Percentiles rank a stretch among this genome's conserved stretches.
These are phyloP conservation scores for Eimeria acervulina DNA, from an alignment of 169 alveolate genomes.

Conservation along the genomic window DNA sequence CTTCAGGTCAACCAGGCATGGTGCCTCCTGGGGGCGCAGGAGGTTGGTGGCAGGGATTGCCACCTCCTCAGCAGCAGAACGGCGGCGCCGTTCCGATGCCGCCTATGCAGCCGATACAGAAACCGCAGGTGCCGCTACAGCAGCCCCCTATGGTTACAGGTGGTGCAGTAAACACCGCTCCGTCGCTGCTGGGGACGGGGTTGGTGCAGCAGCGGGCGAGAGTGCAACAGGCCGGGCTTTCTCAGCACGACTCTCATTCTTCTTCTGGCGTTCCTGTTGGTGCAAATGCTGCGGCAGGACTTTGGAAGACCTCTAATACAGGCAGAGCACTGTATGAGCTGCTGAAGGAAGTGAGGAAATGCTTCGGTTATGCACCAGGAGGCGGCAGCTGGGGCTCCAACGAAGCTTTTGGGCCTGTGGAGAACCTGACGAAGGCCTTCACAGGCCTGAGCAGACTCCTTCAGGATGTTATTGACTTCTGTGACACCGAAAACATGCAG, in stretches of 20 bases:
- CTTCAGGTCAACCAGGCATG: neutral
- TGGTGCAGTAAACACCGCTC: neutral
- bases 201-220: slow-evolving; percentile 4
- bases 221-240: neutral
- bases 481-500: slow-evolving; percentile 36
- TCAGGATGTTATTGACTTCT: neutral
- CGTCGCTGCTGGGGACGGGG: neutral
- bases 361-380: neutral
- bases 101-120: neutral
- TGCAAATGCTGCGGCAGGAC: slow-evolving; percentile 3
- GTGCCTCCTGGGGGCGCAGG: neutral
- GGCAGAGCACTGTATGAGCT: slow-evolving; percentile 30
- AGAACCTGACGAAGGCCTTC: neutral
- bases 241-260: neutral
- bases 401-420: neutral
- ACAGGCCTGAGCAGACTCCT: slow-evolving; percentile 7
- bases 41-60: neutral
- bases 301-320: neutral
- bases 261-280: neutral
- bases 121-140: neutral
- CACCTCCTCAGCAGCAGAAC: neutral
- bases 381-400: neutral
- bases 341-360: neutral
- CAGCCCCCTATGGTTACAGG: neutral
- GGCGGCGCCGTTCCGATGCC: neutral